phyloP scores from a whole-genome alignment of 441 rosid species.

The Populus hybrid region DNA sequence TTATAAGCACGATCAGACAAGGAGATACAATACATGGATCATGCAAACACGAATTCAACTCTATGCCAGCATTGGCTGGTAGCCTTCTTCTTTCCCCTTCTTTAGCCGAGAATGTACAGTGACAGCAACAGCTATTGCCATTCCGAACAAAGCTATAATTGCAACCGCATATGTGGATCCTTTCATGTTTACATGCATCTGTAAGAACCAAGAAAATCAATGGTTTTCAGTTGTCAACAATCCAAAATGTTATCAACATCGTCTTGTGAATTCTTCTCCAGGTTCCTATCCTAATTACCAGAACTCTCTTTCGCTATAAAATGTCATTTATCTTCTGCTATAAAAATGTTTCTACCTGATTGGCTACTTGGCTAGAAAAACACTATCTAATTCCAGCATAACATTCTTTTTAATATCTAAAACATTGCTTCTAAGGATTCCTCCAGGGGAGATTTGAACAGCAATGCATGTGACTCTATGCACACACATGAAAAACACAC shows the following conservation, averaged over 20 bases:
- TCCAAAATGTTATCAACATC: background rate
- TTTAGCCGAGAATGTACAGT: conserved; percentile 25
- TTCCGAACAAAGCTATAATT: conserved; percentile 30
- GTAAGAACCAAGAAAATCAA: conserved; percentile 10
- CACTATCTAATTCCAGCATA: background rate
- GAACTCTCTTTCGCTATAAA: background rate
- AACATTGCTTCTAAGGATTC: background rate
- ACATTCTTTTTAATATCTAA: background rate
- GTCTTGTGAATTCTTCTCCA: background rate
- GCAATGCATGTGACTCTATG: background rate
- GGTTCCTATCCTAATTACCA: background rate
- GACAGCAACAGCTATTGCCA: conserved; percentile 24
- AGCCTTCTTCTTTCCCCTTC: conserved; percentile 38
- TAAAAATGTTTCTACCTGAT: too few species aligned
- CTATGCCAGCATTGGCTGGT: conserved; percentile 31
- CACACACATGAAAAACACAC: background rate
- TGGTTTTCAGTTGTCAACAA: background rate
- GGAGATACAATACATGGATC: background rate
- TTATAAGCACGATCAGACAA: background rate
- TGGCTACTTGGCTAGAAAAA: too few species aligned
- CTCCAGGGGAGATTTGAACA: background rate
- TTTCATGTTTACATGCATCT: conserved; percentile 18
- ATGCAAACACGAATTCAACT: background rate
- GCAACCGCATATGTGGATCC: conserved; percentile 19
- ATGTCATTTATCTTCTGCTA: background rate